These are phyloP conservation scores for Xylariaceae sp. DNA, from an alignment of 2,329 filamentous ascomycete genomes.

Conservation along the genomic window DNA sequence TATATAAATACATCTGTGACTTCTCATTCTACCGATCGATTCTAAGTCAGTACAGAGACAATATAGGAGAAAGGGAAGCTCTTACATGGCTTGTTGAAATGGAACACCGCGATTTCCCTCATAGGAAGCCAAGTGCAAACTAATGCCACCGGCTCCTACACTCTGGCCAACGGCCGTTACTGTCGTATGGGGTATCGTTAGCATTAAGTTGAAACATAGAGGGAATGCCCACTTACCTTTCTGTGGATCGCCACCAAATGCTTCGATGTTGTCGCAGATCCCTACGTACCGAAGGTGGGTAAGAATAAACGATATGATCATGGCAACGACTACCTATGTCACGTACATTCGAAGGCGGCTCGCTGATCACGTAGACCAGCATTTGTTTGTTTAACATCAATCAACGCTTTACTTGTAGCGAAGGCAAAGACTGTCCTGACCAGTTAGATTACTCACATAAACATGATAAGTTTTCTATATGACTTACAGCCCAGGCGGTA, in stretches of 20 bases:
- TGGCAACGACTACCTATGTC: not conserved
- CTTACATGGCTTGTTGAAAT: conserved; percentile 36
- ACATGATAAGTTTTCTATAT: not conserved
- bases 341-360: conserved; percentile 36
- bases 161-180: conserved; percentile 38
- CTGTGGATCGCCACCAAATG: conserved; percentile 20
- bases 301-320: not conserved
- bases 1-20: conserved; percentile 30
- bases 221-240: conserved; percentile 3
- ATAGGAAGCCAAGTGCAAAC: conserved; percentile 33
- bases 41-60: not conserved
- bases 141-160: conserved; percentile 35
- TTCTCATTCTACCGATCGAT: conserved; percentile 24
- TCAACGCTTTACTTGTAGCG: conserved; percentile 27
- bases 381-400: conserved; percentile 30
- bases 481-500: conserved; percentile 29
- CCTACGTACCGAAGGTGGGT: conserved; percentile 1
- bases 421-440: conserved; percentile 28
- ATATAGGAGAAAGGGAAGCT: not conserved
- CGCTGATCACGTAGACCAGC: conserved; percentile 38
- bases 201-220: not conserved
- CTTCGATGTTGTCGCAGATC: conserved; percentile 22
- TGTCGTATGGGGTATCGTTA: conserved; percentile 2
- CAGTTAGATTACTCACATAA: not conserved
- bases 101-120: conserved; percentile 29